Evolutionary conservation across 2,329 filamentous ascomycete species (phyloP).

Genomic region (Akanthomyces uredinophilus): DNA sequence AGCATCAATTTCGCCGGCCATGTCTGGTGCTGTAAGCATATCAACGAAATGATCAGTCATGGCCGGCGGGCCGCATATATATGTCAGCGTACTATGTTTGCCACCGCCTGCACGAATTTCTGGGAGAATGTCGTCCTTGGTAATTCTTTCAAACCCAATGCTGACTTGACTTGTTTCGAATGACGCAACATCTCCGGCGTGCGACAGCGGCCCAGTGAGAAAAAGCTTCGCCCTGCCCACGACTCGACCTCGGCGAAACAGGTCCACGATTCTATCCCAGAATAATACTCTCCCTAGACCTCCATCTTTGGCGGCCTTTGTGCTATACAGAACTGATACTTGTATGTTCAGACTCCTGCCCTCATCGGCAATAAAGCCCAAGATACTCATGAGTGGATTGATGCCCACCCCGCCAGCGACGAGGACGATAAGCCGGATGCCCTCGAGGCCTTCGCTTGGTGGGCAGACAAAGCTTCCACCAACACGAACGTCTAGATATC

Average conservation of each 20-base stretch:
- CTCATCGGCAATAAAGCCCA: constrained; percentile 51
- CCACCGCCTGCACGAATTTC: constrained; percentile 30
- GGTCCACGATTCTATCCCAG: constrained; percentile 38
- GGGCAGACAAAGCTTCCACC: constrained; percentile 82
- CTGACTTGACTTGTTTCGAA: constrained; percentile 11
- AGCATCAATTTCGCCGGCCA: constrained; percentile 35
- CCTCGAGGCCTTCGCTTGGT: constrained; percentile 44
- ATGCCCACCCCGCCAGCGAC: constrained; percentile 79
- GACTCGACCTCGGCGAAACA: constrained; percentile 35
- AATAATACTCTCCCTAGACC: constrained; percentile 42
- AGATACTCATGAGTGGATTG: constrained; percentile 74
- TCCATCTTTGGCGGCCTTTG: constrained; percentile 30
- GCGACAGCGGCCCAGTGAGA: constrained; percentile 32
- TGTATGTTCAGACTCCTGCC: constrained; percentile 29
- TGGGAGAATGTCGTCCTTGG: constrained; percentile 34
- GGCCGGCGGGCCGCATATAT: constrained; percentile 61
- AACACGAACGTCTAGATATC: constrained; percentile 60
- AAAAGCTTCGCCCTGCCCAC: constrained; percentile 43
- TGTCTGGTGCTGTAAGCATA: constrained; percentile 32
- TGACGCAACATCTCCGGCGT: background rate
- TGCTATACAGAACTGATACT: constrained; percentile 61
- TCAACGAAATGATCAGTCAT: constrained; percentile 66
- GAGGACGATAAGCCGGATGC: constrained; percentile 60
- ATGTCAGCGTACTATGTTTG: constrained; percentile 45
- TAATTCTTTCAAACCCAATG: constrained; percentile 36